Evolutionary conservation across 176 grass and related monocot genomes (phyloP).

Genomic region (Oryza nivara): DNA sequence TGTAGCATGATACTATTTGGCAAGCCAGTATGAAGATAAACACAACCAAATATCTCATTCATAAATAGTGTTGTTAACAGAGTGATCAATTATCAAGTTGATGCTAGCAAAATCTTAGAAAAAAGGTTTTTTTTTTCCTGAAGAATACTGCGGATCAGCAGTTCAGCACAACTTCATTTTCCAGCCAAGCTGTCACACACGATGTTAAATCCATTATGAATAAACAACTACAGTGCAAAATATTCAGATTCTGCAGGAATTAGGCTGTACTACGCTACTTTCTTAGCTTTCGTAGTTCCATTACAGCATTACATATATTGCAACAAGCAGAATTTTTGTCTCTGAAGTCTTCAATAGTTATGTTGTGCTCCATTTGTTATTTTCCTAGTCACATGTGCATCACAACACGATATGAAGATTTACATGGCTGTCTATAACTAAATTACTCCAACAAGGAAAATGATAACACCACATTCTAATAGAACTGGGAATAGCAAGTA

Average conservation of each 20-base stretch:
- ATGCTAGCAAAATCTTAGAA: not conserved
- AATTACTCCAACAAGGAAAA: conserved; percentile 15
- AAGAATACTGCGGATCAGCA: conserved; percentile 6
- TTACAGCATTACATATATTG: not conserved
- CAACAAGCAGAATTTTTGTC: not conserved
- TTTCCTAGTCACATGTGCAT: conserved; percentile 7
- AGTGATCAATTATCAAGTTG: conserved; percentile 18
- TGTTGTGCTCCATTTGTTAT: conserved; percentile 6
- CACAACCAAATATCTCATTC: conserved; percentile 25
- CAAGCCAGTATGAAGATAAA: conserved; percentile 2
- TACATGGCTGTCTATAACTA: not conserved
- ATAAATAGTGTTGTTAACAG: conserved; percentile 28
- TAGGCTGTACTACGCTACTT: conserved; percentile 4
- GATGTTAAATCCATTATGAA: conserved; percentile 25
- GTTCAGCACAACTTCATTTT: conserved; percentile 10
- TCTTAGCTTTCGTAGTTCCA: not conserved
- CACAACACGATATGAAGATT: not conserved
- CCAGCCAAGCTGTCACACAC: not conserved
- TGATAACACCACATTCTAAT: conserved; percentile 16
- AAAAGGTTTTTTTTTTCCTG: not conserved
- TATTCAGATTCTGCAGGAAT: conserved; percentile 11
- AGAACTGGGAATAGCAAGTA: not conserved
- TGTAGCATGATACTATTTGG: not conserved
- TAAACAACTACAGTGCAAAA: not conserved
- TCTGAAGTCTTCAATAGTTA: not conserved